Base-by-base conservation (phyloP, 2,329 filamentous ascomycete genomes). In the Emergomyces orientalis region DNA sequence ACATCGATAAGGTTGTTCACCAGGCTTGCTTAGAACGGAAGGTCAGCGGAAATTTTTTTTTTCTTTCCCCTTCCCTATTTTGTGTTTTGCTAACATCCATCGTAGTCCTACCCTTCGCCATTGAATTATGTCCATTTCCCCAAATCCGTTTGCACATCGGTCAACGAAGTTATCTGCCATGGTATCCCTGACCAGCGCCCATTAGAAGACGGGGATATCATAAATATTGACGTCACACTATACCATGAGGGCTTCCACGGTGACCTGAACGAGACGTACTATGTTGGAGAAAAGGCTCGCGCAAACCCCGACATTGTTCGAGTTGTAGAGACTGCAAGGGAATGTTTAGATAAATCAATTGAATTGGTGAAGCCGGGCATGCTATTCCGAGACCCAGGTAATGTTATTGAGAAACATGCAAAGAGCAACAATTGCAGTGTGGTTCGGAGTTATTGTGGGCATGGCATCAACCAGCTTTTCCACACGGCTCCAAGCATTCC, bases 91-190 rank as follows among this genome's bases (percentile, higher is more conserved):
- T 47, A 17, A 45, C 45, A 39, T 59, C 63, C 71, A 56, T 72
- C 14, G 2, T 66, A 97, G 92, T 89, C 91, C 11, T 97, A 97
- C 74, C 93, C 93, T 0, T 97, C 93, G 0, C 91, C 93, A 1
- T 81, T 97, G 41, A 97, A 97, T 79, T 97, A 97, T 79, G 89
- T 90, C 80, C 82, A 92, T 76, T 99, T 97, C 78, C 94, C 94
- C 67, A 99, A 99, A 79, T 99, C 94, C 0, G 90, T 97, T 66
- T 99, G 94, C 78, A 97, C 93, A 2, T 97, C 93, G 2, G 79
- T 90, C 59, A 99, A 99, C 80, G 94, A 99, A 78, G 89, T 96
- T 67, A 97, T 99, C 75, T 99, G 94, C 80, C 94, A 99, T 81
- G 94, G 94, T 61, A 99, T 99, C 67, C 94, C 94, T 19, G 94